phyloP scores from a whole-genome alignment of 2,329 filamentous ascomycete species.

The Cladophialophora chaetospira region DNA sequence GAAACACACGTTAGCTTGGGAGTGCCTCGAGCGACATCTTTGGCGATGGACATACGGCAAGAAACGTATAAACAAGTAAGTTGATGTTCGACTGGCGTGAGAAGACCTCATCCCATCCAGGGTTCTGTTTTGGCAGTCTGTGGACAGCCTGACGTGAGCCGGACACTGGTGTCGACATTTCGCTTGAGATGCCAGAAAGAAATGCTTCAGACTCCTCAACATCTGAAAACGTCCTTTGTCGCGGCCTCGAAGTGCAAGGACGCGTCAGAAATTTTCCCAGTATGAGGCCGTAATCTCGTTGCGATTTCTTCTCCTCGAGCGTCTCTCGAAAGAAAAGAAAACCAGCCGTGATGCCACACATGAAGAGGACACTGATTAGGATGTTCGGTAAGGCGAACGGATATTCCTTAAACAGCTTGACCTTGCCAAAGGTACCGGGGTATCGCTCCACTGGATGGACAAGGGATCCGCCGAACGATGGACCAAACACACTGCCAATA shows the following conservation, averaged over 20 bases:
- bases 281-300: conserved; percentile 72
- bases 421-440: conserved; percentile 68
- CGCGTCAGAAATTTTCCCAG: conserved; percentile 67
- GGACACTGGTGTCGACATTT: conserved; percentile 22
- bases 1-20: neutral
- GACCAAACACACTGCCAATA: conserved; percentile 83
- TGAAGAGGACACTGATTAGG: conserved; percentile 72
- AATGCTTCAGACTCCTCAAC: conserved; percentile 30
- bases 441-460: conserved; percentile 77
- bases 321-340: conserved; percentile 86
- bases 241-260: conserved; percentile 37
- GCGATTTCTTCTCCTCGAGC: conserved; percentile 67
- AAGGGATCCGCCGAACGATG: conserved; percentile 82
- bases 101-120: conserved; percentile 66
- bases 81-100: conserved; percentile 73
- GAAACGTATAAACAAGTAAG: conserved; percentile 73
- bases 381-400: conserved; percentile 87
- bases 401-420: conserved; percentile 69
- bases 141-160: conserved; percentile 10
- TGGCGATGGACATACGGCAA: conserved; percentile 52
- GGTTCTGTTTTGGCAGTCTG: conserved; percentile 32
- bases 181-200: conserved; percentile 19
- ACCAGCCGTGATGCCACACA: conserved; percentile 72
- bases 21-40: neutral
- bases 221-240: conserved; percentile 32